Base-by-base conservation (phyloP, 2,329 filamentous ascomycete genomes). In the Trichoderma sp. region DNA sequence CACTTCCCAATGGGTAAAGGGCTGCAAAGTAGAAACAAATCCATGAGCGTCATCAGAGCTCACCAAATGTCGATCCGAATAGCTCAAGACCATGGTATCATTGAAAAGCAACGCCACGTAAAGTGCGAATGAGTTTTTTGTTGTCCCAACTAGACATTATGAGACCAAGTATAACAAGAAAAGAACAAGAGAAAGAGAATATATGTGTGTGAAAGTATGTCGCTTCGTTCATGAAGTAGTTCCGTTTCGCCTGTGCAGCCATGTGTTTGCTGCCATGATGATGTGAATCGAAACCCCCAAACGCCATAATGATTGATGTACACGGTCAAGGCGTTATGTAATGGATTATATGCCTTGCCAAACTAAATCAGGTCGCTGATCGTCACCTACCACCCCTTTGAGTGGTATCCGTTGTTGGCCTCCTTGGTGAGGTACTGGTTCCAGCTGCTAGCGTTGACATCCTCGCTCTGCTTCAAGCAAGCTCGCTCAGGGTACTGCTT, bases 341-440 rank as follows among this genome's bases (percentile, higher is more conserved):
- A 29, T 60, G 1, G 5, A 27, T 60, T 40, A 35, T 60, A 68
- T 68, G 68, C 68, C 47, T 62, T 27, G 62, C 63, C 68, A 57
- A 57, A 67, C 19, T 33, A 59, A 55, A 49, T 65, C 33, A 24
- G 1, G 47, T 35, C 37, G 61, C 27, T 49, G n/a, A n/a, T 58
- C 33, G 59, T 27, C 31, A n/a, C 35, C 53, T 74, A 82, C 81
- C 81, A 82, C 49, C 81, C 81, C 75, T 82, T 82, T 70, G 80
- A 81, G 75, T 82, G 80, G 72, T 82, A 82, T 70, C 80, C 80
- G 68, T 82, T 80, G 70, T 85, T 83, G n/a, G 92, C 88, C 56
- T 93, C 93, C 77, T 91, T 89, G 76, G 91, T 89, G 76, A 96
- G 94, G 80, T 94, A 96, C 75, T 96, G 89, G 79, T 96, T 96